Base-by-base conservation (phyloP, 1,284 basidiomycete species). In the Agroathelia rolfsii region DNA sequence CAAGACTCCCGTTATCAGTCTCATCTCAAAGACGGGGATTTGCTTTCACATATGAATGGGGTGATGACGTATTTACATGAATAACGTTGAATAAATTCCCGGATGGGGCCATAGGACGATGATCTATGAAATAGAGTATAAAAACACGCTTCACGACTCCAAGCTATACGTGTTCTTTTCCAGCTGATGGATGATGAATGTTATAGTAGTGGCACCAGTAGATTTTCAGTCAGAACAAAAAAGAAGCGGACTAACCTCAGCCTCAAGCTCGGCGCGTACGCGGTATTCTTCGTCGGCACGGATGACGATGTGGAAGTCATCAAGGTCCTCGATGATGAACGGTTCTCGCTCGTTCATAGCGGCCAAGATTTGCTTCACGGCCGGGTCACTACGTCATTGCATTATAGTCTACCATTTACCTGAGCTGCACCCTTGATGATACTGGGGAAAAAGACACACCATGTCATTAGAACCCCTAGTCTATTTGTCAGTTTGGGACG, bases 361-460 rank as follows among this genome's bases (percentile, higher is more conserved):
- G 23, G 90, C 64, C 17, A 90, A 66, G 35, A 92, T 89, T 52
- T 92, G 87, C 57, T 92, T 92, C 34, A 90, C 87, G 3, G 87
- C 88, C 4, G 86, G 75, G 52, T 92, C 87, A 49, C 88, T 89
- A 47, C 13, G 9, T 29, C 9, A 32, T 26, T n/a, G 17, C 13
- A 18, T 30, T 32, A 23, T 36, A 23, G 14, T 36, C 35, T 23
- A 24, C 15, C 12, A 34, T 28, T 33, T 11, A 24, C 21, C 18
- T n/a, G 20, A 15, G 32, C 30, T 35, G 28, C 16, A 13, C 15
- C 13, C 11, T 13, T 17, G n/a, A 12, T 3, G n/a, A 20, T 17
- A 30, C 27, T 17, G 30, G 28, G 17, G 42, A 16, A 22, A 14
- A 34, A 14, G 17, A 47, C 70, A 45, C 41, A 83, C 82, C 82